Evolutionary conservation across 352 stramenopile species (phyloP).

Genomic region (Globisporangium radiosum): DNA sequence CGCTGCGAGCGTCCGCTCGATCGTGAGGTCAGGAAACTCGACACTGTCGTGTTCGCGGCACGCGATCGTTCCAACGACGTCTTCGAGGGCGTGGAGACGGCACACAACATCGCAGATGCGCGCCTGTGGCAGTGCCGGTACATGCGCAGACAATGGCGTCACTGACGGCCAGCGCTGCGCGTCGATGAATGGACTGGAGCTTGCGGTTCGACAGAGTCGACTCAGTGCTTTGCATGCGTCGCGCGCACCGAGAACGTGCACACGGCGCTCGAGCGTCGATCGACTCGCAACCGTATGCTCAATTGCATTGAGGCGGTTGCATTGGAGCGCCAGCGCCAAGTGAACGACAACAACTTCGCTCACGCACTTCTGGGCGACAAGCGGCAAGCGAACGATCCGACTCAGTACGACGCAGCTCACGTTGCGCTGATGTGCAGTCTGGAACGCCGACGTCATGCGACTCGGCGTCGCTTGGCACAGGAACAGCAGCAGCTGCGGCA

Average conservation of each 20-base stretch:
- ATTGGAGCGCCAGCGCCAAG: conserved; percentile 65
- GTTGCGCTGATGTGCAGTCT: conserved; percentile 47
- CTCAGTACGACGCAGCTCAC: conserved; percentile 69
- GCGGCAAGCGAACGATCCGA: conserved; percentile 34
- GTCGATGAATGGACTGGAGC: conserved; percentile 21
- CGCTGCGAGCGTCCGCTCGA: conserved; percentile 32
- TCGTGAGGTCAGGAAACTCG: conserved; percentile 38
- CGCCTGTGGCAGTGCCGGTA: conserved; percentile 47
- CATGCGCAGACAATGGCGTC: conserved; percentile 23
- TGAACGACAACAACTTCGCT: conserved; percentile 56
- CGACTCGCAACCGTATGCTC: conserved; percentile 29
- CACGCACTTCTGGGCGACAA: conserved; percentile 36
- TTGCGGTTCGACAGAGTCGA: conserved; percentile 21
- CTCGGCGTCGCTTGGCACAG: conserved; percentile 46
- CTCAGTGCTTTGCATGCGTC: conserved; percentile 59
- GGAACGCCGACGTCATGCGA: conserved; percentile 41
- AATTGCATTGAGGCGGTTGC: conserved; percentile 58
- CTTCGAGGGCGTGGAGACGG: conserved; percentile 61
- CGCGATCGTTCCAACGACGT: conserved; percentile 49
- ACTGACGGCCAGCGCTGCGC: conserved; percentile 34
- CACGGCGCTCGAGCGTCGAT: conserved; percentile 22
- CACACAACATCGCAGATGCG: conserved; percentile 61
- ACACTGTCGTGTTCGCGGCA: conserved; percentile 31
- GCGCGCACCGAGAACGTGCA: conserved; percentile 44
- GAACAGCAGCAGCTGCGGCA: conserved; percentile 43